These are phyloP conservation scores for Paecilomyces sp. DNA, from an alignment of 2,329 filamentous ascomycete species.

Conservation along the genomic window DNA sequence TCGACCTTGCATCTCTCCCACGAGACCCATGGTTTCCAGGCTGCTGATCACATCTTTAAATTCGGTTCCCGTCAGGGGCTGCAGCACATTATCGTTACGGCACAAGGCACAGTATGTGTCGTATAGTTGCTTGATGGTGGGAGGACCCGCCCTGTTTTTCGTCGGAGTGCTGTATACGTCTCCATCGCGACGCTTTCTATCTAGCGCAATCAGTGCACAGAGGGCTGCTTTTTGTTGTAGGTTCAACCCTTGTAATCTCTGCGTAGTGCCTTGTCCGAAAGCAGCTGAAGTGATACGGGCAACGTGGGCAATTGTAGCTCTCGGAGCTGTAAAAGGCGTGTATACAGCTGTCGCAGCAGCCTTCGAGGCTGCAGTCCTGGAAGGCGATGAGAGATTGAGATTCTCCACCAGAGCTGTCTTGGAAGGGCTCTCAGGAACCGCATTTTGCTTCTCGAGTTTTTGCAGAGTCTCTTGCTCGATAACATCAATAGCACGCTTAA, in stretches of 20 bases:
- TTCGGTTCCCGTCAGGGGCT: conserved; percentile 82
- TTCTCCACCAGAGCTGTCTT: conserved; percentile 77
- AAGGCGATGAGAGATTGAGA: conserved; percentile 57
- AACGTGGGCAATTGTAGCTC: conserved; percentile 82
- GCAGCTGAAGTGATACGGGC: conserved; percentile 84
- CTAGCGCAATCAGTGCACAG: conserved; percentile 80
- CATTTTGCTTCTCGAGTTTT: conserved; percentile 57
- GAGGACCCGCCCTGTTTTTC: conserved; percentile 54
- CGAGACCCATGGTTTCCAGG: conserved; percentile 77
- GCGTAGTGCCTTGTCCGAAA: conserved; percentile 80
- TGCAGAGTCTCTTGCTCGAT: conserved; percentile 77
- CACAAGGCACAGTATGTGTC: conserved; percentile 78
- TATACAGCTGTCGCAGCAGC: conserved; percentile 43
- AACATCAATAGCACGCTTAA: conserved; percentile 79
- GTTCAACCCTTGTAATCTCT: conserved; percentile 80
- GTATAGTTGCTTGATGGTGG: conserved; percentile 77
- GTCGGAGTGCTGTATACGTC: conserved; percentile 48
- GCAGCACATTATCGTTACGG: conserved; percentile 78
- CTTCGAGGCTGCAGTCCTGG: conserved; percentile 30
- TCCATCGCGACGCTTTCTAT: conserved; percentile 56
- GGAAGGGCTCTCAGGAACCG: conserved; percentile 55
- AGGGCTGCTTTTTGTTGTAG: conserved; percentile 94
- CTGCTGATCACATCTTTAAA: conserved; percentile 90
- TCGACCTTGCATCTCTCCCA: conserved; percentile 64
- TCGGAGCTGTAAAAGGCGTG: conserved; percentile 74